phyloP scores from a whole-genome alignment of 2,329 filamentous ascomycete genomes.

The Talaromyces sp. region DNA sequence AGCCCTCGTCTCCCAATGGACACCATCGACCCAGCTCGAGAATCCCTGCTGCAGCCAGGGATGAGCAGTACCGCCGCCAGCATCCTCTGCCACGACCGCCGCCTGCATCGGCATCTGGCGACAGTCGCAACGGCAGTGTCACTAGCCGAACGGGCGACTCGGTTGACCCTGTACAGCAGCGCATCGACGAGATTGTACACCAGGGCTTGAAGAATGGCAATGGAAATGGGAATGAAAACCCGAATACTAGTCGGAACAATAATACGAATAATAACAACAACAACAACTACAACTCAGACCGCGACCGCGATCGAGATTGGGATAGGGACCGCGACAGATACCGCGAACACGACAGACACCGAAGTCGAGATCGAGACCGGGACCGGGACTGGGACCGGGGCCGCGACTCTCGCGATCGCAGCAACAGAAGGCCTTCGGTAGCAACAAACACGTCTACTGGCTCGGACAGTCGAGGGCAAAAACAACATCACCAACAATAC shows the following conservation, averaged over 20 bases:
- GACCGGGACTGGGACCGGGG: neutral
- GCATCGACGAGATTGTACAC: constrained; percentile 31
- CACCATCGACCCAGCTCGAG: constrained; percentile 8
- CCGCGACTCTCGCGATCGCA: constrained; percentile 5
- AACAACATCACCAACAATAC: neutral
- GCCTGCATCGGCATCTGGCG: constrained; percentile 10
- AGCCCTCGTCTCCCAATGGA: constrained; percentile 6
- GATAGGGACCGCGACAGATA: constrained; percentile 4
- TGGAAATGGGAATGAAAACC: too few relatives aligned
- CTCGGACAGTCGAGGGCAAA: neutral
- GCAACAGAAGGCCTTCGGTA: neutral
- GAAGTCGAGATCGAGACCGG: constrained; percentile 2
- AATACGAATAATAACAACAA: constrained; percentile 10
- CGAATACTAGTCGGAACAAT: constrained; percentile 4
- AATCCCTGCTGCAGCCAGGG: constrained; percentile 8
- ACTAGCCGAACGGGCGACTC: neutral
- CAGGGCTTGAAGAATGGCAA: constrained; percentile 14
- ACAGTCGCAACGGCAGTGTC: constrained; percentile 4
- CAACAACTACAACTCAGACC: neutral
- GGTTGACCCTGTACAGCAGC: constrained; percentile 28
- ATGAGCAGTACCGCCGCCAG: constrained; percentile 13
- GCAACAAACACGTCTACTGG: neutral
- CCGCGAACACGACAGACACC: neutral
- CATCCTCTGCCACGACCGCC: constrained; percentile 16
- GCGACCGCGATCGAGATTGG: constrained; percentile 15